Evolutionary conservation across 495 filamentous ascomycete species (phyloP).

Genomic region (Penicillium riverlandense): DNA sequence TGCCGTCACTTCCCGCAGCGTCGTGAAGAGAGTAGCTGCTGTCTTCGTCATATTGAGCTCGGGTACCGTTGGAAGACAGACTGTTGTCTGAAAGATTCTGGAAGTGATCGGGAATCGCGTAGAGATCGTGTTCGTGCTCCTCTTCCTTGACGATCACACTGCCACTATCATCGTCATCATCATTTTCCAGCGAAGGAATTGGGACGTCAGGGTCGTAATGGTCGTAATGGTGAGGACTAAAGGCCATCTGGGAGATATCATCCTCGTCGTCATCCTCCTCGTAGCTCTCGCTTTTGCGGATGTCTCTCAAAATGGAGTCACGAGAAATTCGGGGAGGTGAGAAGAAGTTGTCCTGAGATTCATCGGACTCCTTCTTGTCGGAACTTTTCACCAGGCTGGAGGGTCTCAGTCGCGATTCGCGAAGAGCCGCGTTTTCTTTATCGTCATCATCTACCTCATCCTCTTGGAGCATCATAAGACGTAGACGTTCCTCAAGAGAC

Average conservation of each 20-base stretch:
- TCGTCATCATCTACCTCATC: slow-evolving; percentile 41
- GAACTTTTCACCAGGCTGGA: not conserved
- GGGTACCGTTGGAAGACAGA: slow-evolving; percentile 36
- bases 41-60: slow-evolving; percentile 36
- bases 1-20: slow-evolving; percentile 11
- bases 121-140: slow-evolving; percentile 56
- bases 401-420: not conserved
- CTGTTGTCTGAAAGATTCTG: slow-evolving; percentile 41
- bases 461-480: slow-evolving; percentile 73
- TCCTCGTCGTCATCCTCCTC: slow-evolving; percentile 51
- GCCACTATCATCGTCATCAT: slow-evolving; percentile 50
- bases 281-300: slow-evolving; percentile 61
- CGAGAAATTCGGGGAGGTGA: slow-evolving; percentile 74
- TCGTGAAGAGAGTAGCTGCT: slow-evolving; percentile 46
- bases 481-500: slow-evolving; percentile 74
- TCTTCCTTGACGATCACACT: slow-evolving; percentile 66
- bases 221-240: slow-evolving; percentile 46
- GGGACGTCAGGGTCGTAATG: slow-evolving; percentile 76
- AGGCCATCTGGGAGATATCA: slow-evolving; percentile 49
- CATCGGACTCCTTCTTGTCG: not conserved
- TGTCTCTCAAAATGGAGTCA: slow-evolving; percentile 84
- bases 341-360: slow-evolving; percentile 14
- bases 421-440: not conserved
- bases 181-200: slow-evolving; percentile 63
- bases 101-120: slow-evolving; percentile 55